Evolutionary conservation across 805 yeast genomes (phyloP), one percentile per base, ranked within the genome.

Genomic region (Candida oleophila): DNA sequence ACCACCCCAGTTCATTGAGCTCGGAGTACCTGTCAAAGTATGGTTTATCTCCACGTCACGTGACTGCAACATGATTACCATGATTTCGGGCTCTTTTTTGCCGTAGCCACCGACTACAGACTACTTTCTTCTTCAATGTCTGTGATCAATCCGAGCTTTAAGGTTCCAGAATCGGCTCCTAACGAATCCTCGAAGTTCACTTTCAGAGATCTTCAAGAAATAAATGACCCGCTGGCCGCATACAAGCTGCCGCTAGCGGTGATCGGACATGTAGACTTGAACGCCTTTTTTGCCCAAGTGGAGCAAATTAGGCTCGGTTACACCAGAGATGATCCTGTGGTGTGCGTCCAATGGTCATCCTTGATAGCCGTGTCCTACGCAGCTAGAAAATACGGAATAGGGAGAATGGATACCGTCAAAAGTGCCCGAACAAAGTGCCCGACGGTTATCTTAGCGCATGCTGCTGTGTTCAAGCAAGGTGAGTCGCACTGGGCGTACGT

Each of bases 221-320:
- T 87, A 14, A 69, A 73, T 42, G 73, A 78, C 41, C 67, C 70
- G 1, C 52, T 57, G 2, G 70, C 64, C 11, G 70, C 94, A 2
- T 83, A 78, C 60, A 55, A 58, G 4, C 83, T 90, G 49, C 89
- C 92, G 2, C 68, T 92, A 9, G 74, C 96, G 0, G 86, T 87
- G 20, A 78, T 94, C 34, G 90, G 86, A 5, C 95, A 90, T 56
- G 77, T 94, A 20, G 99, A 94, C 66, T 78, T 89, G 56, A 96
- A 94, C 67, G 97, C 98, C 11, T 94, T 91, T 64, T 94, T 87
- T 65, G 96, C 99, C 0, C 99, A 94, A 60, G 94, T 85, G 25
- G 97, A 94, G 57, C 92, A 86, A 54, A 70, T 88, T 4, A 67
- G 97, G 37, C 73, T 89, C 15, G 85, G 85, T 0, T 66, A 85